Percentiles rank a stretch among this genome's conserved stretches.
phyloP scores from a whole-genome alignment of 108 stramenopile genomes.

The Stephanodiscus minutulus region DNA sequence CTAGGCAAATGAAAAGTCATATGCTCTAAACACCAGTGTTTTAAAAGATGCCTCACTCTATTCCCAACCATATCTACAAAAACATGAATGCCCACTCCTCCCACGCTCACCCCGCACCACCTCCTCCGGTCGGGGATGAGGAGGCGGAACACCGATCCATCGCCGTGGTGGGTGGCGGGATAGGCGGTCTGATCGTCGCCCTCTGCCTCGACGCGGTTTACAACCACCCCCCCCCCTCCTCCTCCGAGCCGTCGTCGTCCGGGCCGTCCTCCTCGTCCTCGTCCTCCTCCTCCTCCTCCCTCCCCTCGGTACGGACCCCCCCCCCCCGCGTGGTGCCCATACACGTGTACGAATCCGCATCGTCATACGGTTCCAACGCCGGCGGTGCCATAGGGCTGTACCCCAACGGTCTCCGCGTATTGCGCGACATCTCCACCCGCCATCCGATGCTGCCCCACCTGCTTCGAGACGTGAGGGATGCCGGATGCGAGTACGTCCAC shows the following conservation, averaged over 20 bases:
- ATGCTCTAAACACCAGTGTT: no score
- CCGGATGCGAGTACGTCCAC: constrained; percentile 62
- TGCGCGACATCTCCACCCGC: constrained; percentile 47
- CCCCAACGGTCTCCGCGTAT: constrained; percentile 67
- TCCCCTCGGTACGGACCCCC: background rate
- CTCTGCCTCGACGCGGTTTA: constrained; percentile 48
- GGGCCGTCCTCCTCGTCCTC: no score
- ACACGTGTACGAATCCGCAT: constrained; percentile 51
- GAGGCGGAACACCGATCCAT: constrained; percentile 23
- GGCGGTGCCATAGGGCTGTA: constrained; percentile 72
- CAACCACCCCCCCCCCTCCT: constrained; percentile 17
- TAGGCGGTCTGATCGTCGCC: constrained; percentile 65
- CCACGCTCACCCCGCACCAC: no score
- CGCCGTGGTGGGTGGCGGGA: constrained; percentile 67
- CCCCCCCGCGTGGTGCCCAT: constrained; percentile 16
- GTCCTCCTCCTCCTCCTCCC: no score
- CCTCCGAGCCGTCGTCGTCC: no score
- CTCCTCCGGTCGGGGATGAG: background rate
- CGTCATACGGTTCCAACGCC: constrained; percentile 38
- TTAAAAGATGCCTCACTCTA: no score
- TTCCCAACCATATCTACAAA: no score
- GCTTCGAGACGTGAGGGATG: constrained; percentile 28
- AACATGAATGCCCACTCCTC: no score
- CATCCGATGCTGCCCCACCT: constrained; percentile 27
- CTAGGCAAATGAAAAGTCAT: no score